These are phyloP conservation scores for Nannochloris sp. DNA, from an alignment of 139 green algal genomes.

Conservation along the genomic window DNA sequence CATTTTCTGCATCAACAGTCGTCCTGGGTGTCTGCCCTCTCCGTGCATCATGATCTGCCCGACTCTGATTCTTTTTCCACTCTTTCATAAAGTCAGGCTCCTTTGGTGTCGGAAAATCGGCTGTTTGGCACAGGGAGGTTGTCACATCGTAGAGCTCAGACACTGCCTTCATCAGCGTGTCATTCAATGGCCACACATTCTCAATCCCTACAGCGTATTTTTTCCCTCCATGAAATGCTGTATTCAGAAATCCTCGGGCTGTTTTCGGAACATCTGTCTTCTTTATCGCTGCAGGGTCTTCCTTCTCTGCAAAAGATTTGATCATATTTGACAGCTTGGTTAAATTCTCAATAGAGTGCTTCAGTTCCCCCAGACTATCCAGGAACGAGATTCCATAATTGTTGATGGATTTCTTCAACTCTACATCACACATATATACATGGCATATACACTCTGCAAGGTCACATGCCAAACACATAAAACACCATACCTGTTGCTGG, in stretches of 20 bases:
- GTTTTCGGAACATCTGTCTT: background rate
- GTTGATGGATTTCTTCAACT: background rate
- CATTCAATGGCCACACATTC: background rate
- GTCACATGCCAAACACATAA: too few species aligned
- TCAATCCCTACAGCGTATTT: background rate
- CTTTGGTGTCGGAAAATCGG: background rate
- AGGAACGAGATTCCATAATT: background rate
- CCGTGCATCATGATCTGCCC: too few species aligned
- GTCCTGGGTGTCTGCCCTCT: background rate
- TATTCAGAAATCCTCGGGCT: background rate
- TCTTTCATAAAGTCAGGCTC: too few species aligned
- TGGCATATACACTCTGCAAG: too few species aligned
- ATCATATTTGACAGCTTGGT: background rate
- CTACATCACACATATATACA: background rate
- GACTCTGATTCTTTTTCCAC: too few species aligned
- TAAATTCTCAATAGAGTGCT: background rate
- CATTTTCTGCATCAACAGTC: background rate
- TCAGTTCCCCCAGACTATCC: background rate
- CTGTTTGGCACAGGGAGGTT: background rate
- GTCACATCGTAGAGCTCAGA: slow-evolving; percentile 1
- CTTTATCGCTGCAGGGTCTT: background rate
- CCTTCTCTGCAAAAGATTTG: background rate
- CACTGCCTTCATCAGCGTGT: background rate
- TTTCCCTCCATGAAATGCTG: background rate
- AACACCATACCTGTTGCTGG: too few species aligned